Evolutionary conservation across 257 asterid species (phyloP).

Genomic region (Solanum pennellii): DNA sequence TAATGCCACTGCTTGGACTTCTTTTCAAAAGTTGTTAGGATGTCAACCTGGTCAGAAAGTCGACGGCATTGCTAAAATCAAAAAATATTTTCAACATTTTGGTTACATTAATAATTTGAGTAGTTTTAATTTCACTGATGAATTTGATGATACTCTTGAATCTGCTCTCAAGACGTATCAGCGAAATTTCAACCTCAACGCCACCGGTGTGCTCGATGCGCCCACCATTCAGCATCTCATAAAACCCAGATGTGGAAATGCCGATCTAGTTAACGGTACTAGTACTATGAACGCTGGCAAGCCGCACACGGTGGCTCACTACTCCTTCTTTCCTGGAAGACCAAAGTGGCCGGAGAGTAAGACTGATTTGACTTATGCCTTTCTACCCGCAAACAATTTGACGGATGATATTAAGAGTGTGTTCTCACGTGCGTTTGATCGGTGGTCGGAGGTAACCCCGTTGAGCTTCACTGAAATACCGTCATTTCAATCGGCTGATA

Average conservation of each 20-base stretch:
- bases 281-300: constrained; percentile 44
- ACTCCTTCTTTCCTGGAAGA: constrained; percentile 53
- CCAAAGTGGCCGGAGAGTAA: constrained; percentile 61
- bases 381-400: constrained; percentile 32
- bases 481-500: constrained; percentile 35
- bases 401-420: constrained; percentile 13
- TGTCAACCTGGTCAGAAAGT: constrained; percentile 44
- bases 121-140: constrained; percentile 33
- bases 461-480: constrained; percentile 38
- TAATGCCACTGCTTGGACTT: constrained; percentile 49
- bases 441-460: constrained; percentile 86
- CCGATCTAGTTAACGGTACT: constrained; percentile 59
- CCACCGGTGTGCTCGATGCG: constrained; percentile 53
- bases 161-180: constrained; percentile 55
- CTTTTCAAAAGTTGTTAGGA: constrained; percentile 31
- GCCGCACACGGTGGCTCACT: constrained; percentile 14
- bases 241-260: constrained; percentile 66
- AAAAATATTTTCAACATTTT: constrained; percentile 50
- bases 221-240: constrained; percentile 30
- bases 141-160: constrained; percentile 49
- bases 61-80: constrained; percentile 36
- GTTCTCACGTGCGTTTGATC: constrained; percentile 56
- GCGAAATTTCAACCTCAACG: constrained; percentile 55
- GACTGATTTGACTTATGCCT: constrained; percentile 48
- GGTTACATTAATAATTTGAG: constrained; percentile 38